Percentiles rank a stretch among this genome's conserved stretches.
These are phyloP conservation scores for Starmerella khaoyaiensis DNA, from an alignment of 805 yeast genomes.

Conservation along the genomic window DNA sequence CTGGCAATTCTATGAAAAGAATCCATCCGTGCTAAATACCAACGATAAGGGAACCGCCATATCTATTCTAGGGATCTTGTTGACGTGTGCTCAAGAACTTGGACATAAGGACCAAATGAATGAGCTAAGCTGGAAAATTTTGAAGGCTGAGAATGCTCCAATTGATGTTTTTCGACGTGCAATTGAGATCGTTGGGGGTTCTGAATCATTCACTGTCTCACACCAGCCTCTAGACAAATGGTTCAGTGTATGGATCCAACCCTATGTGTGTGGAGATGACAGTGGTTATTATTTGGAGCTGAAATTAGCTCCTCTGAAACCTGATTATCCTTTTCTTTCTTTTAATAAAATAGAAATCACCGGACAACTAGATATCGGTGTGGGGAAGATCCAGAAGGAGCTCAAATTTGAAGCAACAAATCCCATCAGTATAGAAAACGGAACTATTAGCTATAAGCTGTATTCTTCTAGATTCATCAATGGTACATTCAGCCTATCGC, in stretches of 20 bases:
- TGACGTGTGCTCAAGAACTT: slow-evolving; percentile 42
- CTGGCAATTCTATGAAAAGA: slow-evolving; percentile 36
- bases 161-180: slow-evolving; percentile 17
- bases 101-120: slow-evolving; percentile 22
- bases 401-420: slow-evolving; percentile 6
- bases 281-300: slow-evolving; percentile 32
- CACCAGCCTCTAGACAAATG: slow-evolving; percentile 28
- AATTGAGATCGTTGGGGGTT: slow-evolving; percentile 18
- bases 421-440: no score
- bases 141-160: no score
- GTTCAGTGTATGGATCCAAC: slow-evolving; percentile 30
- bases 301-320: slow-evolving; percentile 28
- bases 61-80: slow-evolving; percentile 53
- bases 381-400: slow-evolving; percentile 1
- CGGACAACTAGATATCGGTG: slow-evolving; percentile 9
- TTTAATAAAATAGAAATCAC: slow-evolving; percentile 19
- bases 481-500: slow-evolving; percentile 29
- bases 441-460: slow-evolving; percentile 5
- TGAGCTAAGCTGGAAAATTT: slow-evolving; percentile 23
- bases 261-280: slow-evolving; percentile 29
- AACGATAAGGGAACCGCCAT: slow-evolving; percentile 16
- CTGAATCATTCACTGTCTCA: slow-evolving; percentile 18
- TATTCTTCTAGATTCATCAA: slow-evolving; percentile 24
- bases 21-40: slow-evolving; percentile 3
- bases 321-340: slow-evolving; percentile 10